Evolutionary conservation across 768 basidiomycete species (phyloP).

Genomic region (Suillus tomentosus): DNA sequence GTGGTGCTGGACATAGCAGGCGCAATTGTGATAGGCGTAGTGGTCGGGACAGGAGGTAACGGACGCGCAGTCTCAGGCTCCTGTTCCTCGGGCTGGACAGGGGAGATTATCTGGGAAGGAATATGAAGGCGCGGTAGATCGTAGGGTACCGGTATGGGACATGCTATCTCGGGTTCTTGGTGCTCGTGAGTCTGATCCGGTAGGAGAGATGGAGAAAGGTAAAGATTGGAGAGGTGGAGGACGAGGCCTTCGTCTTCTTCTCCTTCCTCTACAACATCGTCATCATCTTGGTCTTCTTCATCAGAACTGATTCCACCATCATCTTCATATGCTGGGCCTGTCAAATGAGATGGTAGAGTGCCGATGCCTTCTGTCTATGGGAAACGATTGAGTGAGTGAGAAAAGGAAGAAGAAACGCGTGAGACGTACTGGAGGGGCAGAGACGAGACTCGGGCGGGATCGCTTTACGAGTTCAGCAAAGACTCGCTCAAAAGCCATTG

Average conservation of each 20-base stretch:
- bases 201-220: constrained; percentile 25
- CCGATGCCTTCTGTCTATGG: constrained; percentile 82
- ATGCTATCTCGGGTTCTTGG: constrained; percentile 22
- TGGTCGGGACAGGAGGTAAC: constrained; percentile 20
- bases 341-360: constrained; percentile 68
- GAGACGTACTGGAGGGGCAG: constrained; percentile 67
- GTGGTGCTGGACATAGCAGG: constrained; percentile 25
- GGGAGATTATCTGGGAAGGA: background rate
- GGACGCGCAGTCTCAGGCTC: constrained; percentile 26
- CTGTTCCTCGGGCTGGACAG: constrained; percentile 10
- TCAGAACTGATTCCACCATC: constrained; percentile 75
- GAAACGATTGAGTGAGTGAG: constrained; percentile 1
- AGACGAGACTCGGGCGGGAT: constrained; percentile 66
- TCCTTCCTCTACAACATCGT: constrained; percentile 33
- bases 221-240: constrained; percentile 26
- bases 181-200: constrained; percentile 20
- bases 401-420: constrained; percentile 14
- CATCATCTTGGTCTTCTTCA: constrained; percentile 43
- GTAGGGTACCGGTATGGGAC: background rate
- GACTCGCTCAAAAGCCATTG: constrained; percentile 59
- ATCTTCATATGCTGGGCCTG: constrained; percentile 63
- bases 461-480: constrained; percentile 65
- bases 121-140: background rate
- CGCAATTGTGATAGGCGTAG: constrained; percentile 26
- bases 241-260: constrained; percentile 33